Percentiles rank a stretch among this genome's conserved stretches.
Evolutionary conservation across 73 alveolate genomes (phyloP).

Genomic region (Breviolum minutum): DNA sequence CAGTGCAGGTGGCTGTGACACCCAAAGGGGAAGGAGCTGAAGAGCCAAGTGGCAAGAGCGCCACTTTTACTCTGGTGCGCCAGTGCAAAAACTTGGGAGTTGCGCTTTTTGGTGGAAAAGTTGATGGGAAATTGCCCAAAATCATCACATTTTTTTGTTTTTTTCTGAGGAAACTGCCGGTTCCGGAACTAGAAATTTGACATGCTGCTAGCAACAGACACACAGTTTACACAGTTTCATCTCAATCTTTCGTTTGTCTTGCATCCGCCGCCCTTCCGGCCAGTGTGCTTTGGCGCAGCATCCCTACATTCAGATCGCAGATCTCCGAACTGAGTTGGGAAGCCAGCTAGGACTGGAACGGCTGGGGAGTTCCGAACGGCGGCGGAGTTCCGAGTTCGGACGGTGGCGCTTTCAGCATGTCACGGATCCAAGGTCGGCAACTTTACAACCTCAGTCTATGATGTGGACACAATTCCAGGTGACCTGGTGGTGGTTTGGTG

Average conservation of each 20-base stretch:
- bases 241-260: too few species aligned
- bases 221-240: neutral
- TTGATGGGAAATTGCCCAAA: too few species aligned
- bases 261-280: conserved; percentile 1
- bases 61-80: conserved; percentile 55
- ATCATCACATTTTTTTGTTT: neutral
- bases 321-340: conserved; percentile 86
- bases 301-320: conserved; percentile 92
- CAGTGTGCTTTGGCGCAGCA: conserved; percentile 77
- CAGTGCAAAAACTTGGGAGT: neutral
- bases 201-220: neutral
- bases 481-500: too few species aligned
- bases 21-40: conserved; percentile 81
- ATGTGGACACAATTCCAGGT: conserved; percentile 95
- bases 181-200: neutral
- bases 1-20: conserved; percentile 56
- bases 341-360: too few species aligned
- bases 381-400: too few species aligned
- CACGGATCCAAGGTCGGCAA: conserved; percentile 88
- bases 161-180: too few species aligned
- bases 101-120: too few species aligned
- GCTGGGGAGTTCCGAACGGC: too few species aligned
- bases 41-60: conserved; percentile 85
- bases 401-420: too few species aligned
- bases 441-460: conserved; percentile 95